phyloP scores from a whole-genome alignment of 139 green algal species.

The Chlamydomonas applanata region DNA sequence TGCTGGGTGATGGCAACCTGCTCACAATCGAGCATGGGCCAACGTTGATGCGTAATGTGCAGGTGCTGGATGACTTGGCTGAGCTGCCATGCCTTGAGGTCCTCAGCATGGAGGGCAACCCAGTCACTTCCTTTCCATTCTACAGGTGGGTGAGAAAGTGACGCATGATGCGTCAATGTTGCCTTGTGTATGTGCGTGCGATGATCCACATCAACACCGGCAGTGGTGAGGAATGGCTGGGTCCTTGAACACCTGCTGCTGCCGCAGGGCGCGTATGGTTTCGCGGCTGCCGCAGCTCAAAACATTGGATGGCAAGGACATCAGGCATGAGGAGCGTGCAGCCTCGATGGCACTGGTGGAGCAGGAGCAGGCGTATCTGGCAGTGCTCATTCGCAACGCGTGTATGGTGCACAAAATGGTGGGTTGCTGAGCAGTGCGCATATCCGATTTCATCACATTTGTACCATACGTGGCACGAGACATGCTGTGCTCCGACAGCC shows the following conservation, averaged over 20 bases:
- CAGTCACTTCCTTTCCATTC: constrained; percentile 51
- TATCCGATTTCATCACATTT: background rate
- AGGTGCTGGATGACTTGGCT: constrained; percentile 8
- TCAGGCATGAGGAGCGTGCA: constrained; percentile 48
- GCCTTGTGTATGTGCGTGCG: too few relatives aligned
- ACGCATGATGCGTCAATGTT: background rate
- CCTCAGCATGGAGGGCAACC: constrained; percentile 71
- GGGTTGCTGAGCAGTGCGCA: background rate
- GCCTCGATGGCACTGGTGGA: constrained; percentile 32
- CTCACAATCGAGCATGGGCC: too few relatives aligned
- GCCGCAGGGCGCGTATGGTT: constrained; percentile 38
- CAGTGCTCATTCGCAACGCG: constrained; percentile 64
- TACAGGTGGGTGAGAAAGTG: too few relatives aligned
- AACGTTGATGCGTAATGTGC: constrained; percentile 3
- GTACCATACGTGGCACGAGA: background rate
- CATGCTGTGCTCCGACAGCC: background rate
- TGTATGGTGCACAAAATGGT: constrained; percentile 77
- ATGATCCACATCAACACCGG: too few relatives aligned
- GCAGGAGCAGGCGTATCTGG: constrained; percentile 53
- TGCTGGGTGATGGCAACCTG: too few relatives aligned
- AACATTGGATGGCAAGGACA: constrained; percentile 56
- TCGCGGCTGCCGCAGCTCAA: constrained; percentile 37
- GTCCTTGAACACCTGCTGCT: background rate
- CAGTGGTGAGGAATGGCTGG: too few relatives aligned
- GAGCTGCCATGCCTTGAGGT: constrained; percentile 35